These are phyloP conservation scores for Tuber microsphaerosporum DNA, from an alignment of 495 filamentous ascomycete species.

Conservation along the genomic window DNA sequence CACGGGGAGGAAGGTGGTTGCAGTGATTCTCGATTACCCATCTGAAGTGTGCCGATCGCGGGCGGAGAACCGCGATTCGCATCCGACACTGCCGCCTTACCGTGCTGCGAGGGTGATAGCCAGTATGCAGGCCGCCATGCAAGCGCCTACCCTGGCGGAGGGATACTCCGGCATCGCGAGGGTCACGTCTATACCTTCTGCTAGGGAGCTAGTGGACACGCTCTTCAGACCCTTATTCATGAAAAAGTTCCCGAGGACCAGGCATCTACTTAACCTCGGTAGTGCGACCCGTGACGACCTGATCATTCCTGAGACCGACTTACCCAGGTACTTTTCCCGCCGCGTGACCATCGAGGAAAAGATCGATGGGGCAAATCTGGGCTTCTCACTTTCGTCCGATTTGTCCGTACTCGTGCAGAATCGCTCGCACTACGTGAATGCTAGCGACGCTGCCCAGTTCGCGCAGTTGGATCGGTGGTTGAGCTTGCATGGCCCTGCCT, in stretches of 20 bases:
- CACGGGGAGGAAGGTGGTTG: constrained; percentile 5
- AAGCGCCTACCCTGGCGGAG: constrained; percentile 15
- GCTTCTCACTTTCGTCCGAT: constrained; percentile 20
- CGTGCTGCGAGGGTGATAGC: constrained; percentile 13
- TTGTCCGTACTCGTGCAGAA: constrained; percentile 23
- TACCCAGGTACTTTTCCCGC: constrained; percentile 3
- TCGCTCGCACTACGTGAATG: constrained; percentile 24
- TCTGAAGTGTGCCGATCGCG: constrained; percentile 13
- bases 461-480: constrained; percentile 18
- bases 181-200: constrained; percentile 4
- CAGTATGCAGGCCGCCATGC: constrained; percentile 12
- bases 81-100: constrained; percentile 23
- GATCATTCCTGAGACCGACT: constrained; percentile 7
- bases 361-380: constrained; percentile 29
- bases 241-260: constrained; percentile 21
- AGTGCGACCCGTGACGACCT: constrained; percentile 28
- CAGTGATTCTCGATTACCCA: constrained; percentile 21
- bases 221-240: constrained; percentile 9
- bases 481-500: background rate
- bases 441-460: constrained; percentile 25
- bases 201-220: constrained; percentile 11
- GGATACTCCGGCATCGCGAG: constrained; percentile 24
- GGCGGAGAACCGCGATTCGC: constrained; percentile 10
- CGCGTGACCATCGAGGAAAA: constrained; percentile 21
- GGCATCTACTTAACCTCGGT: constrained; percentile 26